These are phyloP conservation scores for Daedaleopsis nitida DNA, from an alignment of 768 basidiomycete species.

Conservation along the genomic window DNA sequence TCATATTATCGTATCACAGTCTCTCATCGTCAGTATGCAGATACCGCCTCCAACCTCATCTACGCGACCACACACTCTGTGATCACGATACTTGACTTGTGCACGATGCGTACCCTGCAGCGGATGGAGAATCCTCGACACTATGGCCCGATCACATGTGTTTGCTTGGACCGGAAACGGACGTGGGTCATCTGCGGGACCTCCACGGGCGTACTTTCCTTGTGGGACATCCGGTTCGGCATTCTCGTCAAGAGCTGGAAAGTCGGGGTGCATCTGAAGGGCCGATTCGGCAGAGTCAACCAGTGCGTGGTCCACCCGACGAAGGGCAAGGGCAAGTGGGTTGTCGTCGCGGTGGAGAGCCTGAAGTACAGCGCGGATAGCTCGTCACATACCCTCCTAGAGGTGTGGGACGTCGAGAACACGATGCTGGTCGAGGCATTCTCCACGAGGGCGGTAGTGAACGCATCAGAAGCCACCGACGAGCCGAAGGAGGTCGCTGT, in stretches of 20 bases:
- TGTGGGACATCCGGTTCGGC: slow-evolving; percentile 97
- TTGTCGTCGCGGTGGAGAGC: slow-evolving; percentile 79
- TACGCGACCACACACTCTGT: slow-evolving; percentile 82
- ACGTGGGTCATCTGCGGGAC: slow-evolving; percentile 93
- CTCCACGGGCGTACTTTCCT: slow-evolving; percentile 75
- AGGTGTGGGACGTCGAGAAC: slow-evolving; percentile 94
- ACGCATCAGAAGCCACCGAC: slow-evolving; percentile 48
- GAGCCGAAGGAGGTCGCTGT: slow-evolving; percentile 56
- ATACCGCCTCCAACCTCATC: slow-evolving; percentile 78
- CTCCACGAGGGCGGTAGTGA: slow-evolving; percentile 51
- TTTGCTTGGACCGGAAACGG: slow-evolving; percentile 82
- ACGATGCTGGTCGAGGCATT: slow-evolving; percentile 80
- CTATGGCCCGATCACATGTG: slow-evolving; percentile 80
- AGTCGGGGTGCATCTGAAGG: slow-evolving; percentile 56
- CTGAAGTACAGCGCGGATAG: slow-evolving; percentile 12
- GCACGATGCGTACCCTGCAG: slow-evolving; percentile 77
- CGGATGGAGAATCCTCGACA: slow-evolving; percentile 84
- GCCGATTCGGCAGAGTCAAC: slow-evolving; percentile 60
- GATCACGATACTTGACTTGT: slow-evolving; percentile 78
- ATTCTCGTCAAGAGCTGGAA: slow-evolving; percentile 88
- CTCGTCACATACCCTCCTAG: slow-evolving; percentile 55
- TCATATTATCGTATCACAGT: slow-evolving; percentile 4
- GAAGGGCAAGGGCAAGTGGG: slow-evolving; percentile 86
- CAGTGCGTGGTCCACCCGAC: slow-evolving; percentile 83
- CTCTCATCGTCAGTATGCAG: slow-evolving; percentile 35